Conservation (phyloP, 2,329 filamentous ascomycete genomes). For the Colletotrichum siamense region DNA sequence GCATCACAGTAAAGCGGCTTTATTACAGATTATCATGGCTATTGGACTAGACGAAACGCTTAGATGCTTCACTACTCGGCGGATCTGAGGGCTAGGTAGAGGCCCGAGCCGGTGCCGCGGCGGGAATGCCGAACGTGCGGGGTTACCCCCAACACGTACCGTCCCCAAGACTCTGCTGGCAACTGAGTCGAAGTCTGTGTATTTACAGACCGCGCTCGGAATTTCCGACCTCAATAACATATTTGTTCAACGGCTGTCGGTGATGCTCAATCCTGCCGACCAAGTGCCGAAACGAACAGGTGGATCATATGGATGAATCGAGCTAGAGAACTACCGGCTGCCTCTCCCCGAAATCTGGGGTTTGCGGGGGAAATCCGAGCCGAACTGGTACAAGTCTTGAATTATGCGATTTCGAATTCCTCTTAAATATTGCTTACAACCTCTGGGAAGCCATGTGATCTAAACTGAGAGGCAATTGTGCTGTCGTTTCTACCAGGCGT, state of each 20-base stretch:
- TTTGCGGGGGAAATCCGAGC: neutral
- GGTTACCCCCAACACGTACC: neutral
- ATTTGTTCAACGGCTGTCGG: neutral
- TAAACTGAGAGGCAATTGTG: neutral
- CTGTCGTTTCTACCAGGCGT: neutral
- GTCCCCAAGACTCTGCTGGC: neutral
- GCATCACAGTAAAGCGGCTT: neutral
- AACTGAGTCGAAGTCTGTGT: neutral
- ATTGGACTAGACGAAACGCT: neutral
- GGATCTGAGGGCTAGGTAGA: neutral
- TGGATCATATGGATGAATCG: neutral
- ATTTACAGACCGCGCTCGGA: neutral
- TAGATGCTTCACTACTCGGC: neutral
- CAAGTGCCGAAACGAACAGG: neutral
- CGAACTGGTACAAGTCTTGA: neutral
- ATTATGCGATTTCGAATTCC: neutral
- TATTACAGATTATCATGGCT: neutral
- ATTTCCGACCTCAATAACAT: neutral
- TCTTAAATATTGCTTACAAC: neutral
- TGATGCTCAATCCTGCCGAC: neutral
- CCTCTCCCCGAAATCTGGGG: neutral
- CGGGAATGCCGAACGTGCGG: neutral
- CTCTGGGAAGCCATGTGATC: fast-evolving
- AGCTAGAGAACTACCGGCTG: neutral
- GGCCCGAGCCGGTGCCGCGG: neutral